Base-by-base conservation (phyloP, 768 basidiomycete species). In the Boletellus ananiceps region DNA sequence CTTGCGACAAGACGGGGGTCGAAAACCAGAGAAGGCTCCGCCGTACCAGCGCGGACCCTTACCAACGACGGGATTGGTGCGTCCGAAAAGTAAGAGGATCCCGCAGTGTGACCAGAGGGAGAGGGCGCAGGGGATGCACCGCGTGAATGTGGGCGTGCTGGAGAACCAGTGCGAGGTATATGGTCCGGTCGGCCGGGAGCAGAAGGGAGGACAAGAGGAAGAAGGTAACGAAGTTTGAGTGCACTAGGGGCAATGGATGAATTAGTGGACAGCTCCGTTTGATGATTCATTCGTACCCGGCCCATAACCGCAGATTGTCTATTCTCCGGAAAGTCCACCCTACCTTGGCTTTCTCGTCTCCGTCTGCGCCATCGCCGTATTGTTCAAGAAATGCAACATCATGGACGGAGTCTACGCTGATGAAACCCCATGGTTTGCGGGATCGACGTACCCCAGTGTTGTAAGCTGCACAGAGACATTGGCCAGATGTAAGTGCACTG, bases 301-400 rank as follows among this genome's bases (percentile, higher is more conserved):
- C 84, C 85, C 88, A 94, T 18, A 92, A 65, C 21, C 88, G 74
- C 25, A 95, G 69, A 62, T 94, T 95, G 66, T 94, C 93, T 2
- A 83, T 88, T 48, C 91, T 70, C 51, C 93, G 72, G 63, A 92
- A 94, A 16, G 91, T 91, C 86, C 88, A 91, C 0, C 84, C 81
- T 51, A 74, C 77, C 68, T 75, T 80, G 5, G 63, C 63, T 40
- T 71, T 73, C 50, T 77, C 76, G 37, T 74, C 71, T 4, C 61
- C 71, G 21, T 57, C 60, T 0, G 55, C 58, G 18, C 63, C 66
- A 12, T 68, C 63, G 7, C 71, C 71, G 0, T 75, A 74, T 46
- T 68, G 70, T 61, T 89, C 87, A 14, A 90, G 77, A 3, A 77
- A 72, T 16, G 82, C 65, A 40, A 94, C 82, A 59, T 91, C 88